These are phyloP conservation scores for Trichomonas vaginalis DNA, from an alignment of 208 protist species.

Conservation along the genomic window DNA sequence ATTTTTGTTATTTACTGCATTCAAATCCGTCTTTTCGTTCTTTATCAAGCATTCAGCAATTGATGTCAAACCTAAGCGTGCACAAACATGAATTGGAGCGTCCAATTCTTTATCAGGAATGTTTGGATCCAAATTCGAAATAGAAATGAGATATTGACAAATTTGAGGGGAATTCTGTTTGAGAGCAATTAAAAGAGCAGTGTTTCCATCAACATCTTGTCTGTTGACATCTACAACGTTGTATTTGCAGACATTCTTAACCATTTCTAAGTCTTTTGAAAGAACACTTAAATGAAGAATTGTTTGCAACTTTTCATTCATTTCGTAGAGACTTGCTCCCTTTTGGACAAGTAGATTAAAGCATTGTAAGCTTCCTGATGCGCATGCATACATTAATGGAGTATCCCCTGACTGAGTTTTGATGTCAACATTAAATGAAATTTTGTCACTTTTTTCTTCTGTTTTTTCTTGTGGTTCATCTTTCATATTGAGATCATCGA, in stretches of 20 bases:
- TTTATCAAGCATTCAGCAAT: neutral
- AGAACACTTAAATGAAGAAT: neutral
- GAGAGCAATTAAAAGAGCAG: neutral
- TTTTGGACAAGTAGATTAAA: neutral
- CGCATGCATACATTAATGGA: neutral
- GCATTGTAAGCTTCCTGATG: neutral
- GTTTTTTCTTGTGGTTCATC: neutral
- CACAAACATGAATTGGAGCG: neutral
- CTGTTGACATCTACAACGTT: neutral
- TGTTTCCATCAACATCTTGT: neutral
- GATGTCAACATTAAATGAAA: neutral
- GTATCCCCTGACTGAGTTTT: neutral
- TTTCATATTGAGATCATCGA: neutral
- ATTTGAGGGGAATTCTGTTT: neutral
- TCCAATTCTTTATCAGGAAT: neutral
- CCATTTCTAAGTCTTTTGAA: neutral
- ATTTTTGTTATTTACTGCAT: neutral
- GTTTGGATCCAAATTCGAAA: neutral
- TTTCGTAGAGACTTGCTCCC: neutral
- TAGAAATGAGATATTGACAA: neutral
- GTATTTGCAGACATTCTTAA: neutral
- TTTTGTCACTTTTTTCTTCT: neutral
- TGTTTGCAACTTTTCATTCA: neutral
- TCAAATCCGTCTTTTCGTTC: neutral
- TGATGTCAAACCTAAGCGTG: neutral